Evolutionary conservation across 371 early-diverging fungal genomes (phyloP).

Genomic region (Choanephora cucurbitarum): DNA sequence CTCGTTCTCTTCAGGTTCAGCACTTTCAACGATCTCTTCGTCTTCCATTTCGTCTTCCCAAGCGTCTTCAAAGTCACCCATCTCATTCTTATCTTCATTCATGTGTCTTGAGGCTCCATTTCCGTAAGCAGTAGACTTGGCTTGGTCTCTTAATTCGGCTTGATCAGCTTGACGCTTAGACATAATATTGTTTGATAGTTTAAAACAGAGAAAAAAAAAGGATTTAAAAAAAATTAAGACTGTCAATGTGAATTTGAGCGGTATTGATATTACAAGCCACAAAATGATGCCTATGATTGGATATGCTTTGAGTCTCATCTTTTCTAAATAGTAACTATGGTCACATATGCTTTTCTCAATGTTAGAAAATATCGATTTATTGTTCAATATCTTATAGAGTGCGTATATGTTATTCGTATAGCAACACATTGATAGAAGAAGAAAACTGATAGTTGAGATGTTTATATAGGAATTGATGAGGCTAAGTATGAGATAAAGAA

Average conservation of each 20-base stretch:
- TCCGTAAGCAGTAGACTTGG: constrained; percentile 43
- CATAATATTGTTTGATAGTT: constrained; percentile 39
- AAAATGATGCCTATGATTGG: background rate
- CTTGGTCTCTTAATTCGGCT: constrained; percentile 50
- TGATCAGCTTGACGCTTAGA: constrained; percentile 65
- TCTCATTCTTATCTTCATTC: constrained; percentile 63
- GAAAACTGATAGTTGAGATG: too few species aligned
- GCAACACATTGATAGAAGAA: too few species aligned
- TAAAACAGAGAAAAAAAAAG: constrained; percentile 8
- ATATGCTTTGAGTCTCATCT: too few species aligned
- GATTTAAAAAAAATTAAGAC: constrained; percentile 12
- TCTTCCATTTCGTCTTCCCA: constrained; percentile 93
- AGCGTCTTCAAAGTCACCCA: constrained; percentile 97
- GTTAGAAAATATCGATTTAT: too few species aligned
- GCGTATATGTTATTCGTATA: too few species aligned
- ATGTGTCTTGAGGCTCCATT: constrained; percentile 33
- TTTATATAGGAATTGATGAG: too few species aligned
- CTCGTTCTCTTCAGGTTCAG: constrained; percentile 50
- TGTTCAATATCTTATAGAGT: too few species aligned
- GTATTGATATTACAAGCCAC: background rate
- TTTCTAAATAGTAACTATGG: too few species aligned
- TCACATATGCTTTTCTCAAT: too few species aligned
- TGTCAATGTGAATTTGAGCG: constrained; percentile 3
- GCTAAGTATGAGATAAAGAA: too few species aligned
- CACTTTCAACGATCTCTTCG: constrained; percentile 65